Evolutionary conservation across 176 grass and related monocot species (phyloP).

Genomic region (Canna indica): DNA sequence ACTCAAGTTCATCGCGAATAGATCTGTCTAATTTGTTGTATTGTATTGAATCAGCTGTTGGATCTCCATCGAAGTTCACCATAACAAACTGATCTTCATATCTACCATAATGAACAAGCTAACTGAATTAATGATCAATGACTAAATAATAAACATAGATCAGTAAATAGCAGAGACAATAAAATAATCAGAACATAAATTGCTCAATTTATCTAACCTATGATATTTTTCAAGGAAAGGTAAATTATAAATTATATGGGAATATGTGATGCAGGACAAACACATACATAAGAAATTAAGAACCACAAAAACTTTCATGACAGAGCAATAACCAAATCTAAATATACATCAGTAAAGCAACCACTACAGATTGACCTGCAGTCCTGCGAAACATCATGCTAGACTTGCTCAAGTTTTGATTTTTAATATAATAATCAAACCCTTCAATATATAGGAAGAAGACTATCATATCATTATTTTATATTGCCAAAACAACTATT

Average conservation of each 20-base stretch:
- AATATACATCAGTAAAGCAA: too few relatives aligned
- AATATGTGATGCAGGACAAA: background rate
- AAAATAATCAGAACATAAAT: background rate
- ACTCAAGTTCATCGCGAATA: conserved; percentile 64
- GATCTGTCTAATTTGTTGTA: conserved; percentile 69
- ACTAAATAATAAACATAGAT: background rate
- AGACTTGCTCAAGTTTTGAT: too few relatives aligned
- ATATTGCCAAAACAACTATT: background rate
- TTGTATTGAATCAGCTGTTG: conserved; percentile 87
- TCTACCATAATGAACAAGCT: conserved; percentile 33
- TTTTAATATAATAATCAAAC: background rate
- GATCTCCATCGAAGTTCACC: conserved; percentile 98
- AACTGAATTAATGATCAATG: background rate
- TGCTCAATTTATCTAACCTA: background rate
- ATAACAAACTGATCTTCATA: conserved; percentile 86
- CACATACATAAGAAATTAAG: too few relatives aligned
- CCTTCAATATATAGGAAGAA: background rate
- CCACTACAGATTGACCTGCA: background rate
- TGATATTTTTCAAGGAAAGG: background rate
- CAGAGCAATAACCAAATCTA: too few relatives aligned
- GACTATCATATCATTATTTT: too few relatives aligned
- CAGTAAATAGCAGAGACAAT: background rate
- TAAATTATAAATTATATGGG: background rate
- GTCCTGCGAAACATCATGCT: too few relatives aligned
- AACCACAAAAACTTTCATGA: too few relatives aligned